Base-by-base conservation (phyloP, 495 filamentous ascomycete species). In the Cairneyella variabilis region DNA sequence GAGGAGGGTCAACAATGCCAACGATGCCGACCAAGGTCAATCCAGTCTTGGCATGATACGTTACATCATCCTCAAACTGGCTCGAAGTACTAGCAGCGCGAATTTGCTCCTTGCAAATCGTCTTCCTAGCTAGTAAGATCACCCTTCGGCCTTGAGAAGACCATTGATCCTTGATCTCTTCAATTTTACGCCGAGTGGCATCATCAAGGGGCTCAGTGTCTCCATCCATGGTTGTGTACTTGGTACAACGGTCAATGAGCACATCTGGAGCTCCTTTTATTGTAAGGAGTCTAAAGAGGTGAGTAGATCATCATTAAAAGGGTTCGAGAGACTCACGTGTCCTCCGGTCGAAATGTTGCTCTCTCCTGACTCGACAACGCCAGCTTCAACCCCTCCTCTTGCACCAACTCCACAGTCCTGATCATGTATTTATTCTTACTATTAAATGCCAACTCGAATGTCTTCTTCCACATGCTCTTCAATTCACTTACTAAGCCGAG, bases 361-460 rank as follows among this genome's bases (percentile, higher is more conserved):
- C 64, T 71, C 27, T 72, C 69, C 14, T 36, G 54, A 30, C 56
- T 54, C 1, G 72, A 63, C 11, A 77, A 26, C 0, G 71, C 73
- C 14, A 58, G 38, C 0, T 39, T 20, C 7, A 75, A 56, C 12
- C 70, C 73, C n/a, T 72, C 67, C 21, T 62, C 53, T 25, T 69
- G 58, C 9, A 59, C 63, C 27, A 73, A 39, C 6, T 67, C 66
- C 6, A 76, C 64, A 3, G 70, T 71, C 26, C 69, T 54, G 44
- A 87, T 73, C 83, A 87, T 88, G 65, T 78, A 90, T 62, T 89
- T 91, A 63, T 88, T 89, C 70, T 88, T 88, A 60, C 79, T 84
- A 64, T 89, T 91, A 69, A 91, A 90, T 0, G 81, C 81, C 6
- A 89, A 68, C 55, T 88, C 78, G 64, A 81, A 86, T 6, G 79